phyloP scores from a whole-genome alignment of 176 grass and related monocot genomes.

The Aegilops longissima region DNA sequence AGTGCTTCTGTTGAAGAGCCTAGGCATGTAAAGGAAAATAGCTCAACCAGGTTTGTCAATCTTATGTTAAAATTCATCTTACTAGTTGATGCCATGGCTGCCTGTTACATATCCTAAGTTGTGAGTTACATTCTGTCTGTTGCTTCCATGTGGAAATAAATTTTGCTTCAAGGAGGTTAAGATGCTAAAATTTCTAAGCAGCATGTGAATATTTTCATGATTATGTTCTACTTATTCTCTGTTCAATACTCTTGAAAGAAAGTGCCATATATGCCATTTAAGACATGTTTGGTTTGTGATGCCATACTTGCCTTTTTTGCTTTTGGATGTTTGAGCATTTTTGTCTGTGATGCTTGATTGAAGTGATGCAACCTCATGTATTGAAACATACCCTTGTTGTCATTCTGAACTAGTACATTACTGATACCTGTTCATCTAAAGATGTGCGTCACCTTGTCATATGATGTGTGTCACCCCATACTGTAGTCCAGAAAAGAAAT shows the following conservation, averaged over 20 bases:
- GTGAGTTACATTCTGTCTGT: background rate
- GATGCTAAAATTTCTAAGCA: background rate
- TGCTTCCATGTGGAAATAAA: background rate
- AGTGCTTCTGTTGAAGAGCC: slow-evolving; percentile 39
- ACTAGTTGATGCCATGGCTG: background rate
- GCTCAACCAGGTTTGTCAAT: slow-evolving; percentile 51
- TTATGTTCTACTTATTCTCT: slow-evolving; percentile 5
- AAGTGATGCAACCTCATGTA: background rate
- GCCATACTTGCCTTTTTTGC: background rate
- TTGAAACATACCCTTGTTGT: background rate
- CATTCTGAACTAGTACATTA: background rate
- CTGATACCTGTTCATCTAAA: background rate
- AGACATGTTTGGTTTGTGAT: background rate
- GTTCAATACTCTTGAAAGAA: background rate
- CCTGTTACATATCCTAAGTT: background rate
- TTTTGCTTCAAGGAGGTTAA: background rate
- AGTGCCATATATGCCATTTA: background rate
- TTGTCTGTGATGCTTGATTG: background rate
- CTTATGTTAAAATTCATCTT: background rate
- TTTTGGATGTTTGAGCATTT: slow-evolving; percentile 14
- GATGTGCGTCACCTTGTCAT: background rate
- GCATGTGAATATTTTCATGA: background rate
- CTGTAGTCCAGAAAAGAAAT: slow-evolving; percentile 10
- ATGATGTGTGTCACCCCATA: background rate
- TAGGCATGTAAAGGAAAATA: slow-evolving; percentile 43